phyloP scores from a whole-genome alignment of 2,329 filamentous ascomycete genomes.

The Dothideomycetidae sp. region DNA sequence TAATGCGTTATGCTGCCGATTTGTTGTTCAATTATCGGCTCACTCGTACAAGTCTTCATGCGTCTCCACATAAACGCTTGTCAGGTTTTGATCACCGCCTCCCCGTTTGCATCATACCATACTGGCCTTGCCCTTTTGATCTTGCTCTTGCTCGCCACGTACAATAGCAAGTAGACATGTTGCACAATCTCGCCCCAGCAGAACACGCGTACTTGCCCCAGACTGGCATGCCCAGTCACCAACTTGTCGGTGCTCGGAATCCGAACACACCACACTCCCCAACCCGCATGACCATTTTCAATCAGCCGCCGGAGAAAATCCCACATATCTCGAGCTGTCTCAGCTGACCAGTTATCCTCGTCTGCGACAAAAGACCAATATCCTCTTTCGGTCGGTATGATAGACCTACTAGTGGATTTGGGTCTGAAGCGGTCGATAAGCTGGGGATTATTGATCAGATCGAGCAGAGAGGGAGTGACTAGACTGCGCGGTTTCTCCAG shows the following conservation, averaged over 20 bases:
- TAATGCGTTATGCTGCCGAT: too few relatives aligned
- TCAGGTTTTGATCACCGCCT: constrained; percentile 38
- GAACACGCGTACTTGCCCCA: constrained; percentile 47
- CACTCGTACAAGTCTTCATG: too few relatives aligned
- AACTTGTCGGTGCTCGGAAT: background rate
- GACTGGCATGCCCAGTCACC: background rate
- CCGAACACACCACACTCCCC: constrained; percentile 47
- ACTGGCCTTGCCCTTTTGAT: constrained; percentile 42
- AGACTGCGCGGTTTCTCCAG: too few relatives aligned
- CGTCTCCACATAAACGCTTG: too few relatives aligned
- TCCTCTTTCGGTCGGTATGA: constrained; percentile 54
- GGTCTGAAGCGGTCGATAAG: constrained; percentile 23
- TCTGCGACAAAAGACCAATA: constrained; percentile 52
- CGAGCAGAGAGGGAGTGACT: constrained; percentile 18
- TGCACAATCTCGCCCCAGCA: constrained; percentile 63
- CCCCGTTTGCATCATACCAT: constrained; percentile 54
- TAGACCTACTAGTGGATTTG: constrained; percentile 28
- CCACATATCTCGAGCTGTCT: constrained; percentile 44
- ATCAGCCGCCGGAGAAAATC: constrained; percentile 47
- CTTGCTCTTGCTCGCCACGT: constrained; percentile 52
- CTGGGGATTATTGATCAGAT: constrained; percentile 19
- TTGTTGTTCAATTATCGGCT: too few relatives aligned
- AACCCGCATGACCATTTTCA: constrained; percentile 44
- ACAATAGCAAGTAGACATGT: constrained; percentile 63
- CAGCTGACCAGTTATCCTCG: constrained; percentile 39